These are phyloP conservation scores for Lecanicillium sp. DNA, from an alignment of 2,329 filamentous ascomycete genomes.

Conservation along the genomic window DNA sequence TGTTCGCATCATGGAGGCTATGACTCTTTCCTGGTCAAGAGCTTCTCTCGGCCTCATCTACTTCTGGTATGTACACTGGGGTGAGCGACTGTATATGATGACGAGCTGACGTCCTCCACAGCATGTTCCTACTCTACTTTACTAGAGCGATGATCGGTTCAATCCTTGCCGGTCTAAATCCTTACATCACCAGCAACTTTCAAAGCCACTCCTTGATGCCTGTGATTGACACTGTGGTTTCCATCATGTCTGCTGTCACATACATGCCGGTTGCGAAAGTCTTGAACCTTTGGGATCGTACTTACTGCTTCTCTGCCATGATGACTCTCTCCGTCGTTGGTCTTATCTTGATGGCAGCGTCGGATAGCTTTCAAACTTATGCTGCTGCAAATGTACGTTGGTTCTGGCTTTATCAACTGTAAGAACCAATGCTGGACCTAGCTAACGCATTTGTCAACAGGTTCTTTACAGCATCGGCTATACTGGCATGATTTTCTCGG, in stretches of 20 bases:
- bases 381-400: conserved; percentile 16
- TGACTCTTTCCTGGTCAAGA: conserved; percentile 15
- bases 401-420: not conserved
- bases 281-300: conserved; percentile 28
- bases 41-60: conserved; percentile 13
- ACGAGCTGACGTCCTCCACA: not conserved
- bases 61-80: conserved; percentile 10
- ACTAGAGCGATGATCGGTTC: conserved; percentile 6
- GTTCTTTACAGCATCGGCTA: conserved; percentile 51
- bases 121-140: conserved; percentile 10
- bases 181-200: conserved; percentile 4
- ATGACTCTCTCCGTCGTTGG: conserved; percentile 28
- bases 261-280: conserved; percentile 28
- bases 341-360: conserved; percentile 50
- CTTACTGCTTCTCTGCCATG: conserved; percentile 24
- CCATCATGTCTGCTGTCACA: conserved; percentile 17
- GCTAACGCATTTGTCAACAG: conserved; percentile 20
- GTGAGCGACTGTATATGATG: too few species aligned
- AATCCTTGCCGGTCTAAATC: conserved; percentile 1
- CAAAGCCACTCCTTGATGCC: conserved; percentile 7
- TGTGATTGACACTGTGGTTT: conserved; percentile 29
- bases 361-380: conserved; percentile 39
- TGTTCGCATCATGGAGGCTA: conserved; percentile 15
- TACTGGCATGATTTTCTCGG: conserved; percentile 19
- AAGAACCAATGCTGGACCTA: too few species aligned